Evolutionary conservation across 2,329 filamentous ascomycete genomes (phyloP).

Genomic region (Diaporthe longicolla): DNA sequence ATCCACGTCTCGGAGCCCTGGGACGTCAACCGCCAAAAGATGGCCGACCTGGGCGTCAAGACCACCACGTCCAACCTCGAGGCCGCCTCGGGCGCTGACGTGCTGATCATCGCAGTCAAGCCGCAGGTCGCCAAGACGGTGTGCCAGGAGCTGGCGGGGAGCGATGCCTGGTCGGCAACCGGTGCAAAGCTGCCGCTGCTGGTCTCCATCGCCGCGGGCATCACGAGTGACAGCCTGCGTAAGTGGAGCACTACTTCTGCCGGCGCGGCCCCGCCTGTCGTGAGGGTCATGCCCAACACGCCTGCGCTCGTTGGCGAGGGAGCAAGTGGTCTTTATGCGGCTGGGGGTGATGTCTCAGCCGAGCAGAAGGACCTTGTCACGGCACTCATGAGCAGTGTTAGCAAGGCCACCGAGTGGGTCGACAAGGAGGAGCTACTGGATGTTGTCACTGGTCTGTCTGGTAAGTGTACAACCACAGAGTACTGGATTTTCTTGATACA

Average conservation of each 20-base stretch:
- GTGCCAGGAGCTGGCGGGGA: slow-evolving; percentile 60
- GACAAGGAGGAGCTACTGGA: slow-evolving; percentile 64
- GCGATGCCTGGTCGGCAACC: slow-evolving; percentile 49
- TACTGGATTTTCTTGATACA: not conserved
- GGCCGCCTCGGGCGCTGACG: slow-evolving; percentile 58
- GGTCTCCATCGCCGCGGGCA: slow-evolving; percentile 65
- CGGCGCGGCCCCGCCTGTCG: slow-evolving; percentile 58
- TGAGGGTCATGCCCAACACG: slow-evolving; percentile 69
- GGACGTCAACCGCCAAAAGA: slow-evolving; percentile 67
- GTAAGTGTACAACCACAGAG: slow-evolving; percentile 49
- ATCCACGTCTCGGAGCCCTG: slow-evolving; percentile 65
- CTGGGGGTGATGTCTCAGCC: slow-evolving; percentile 56
- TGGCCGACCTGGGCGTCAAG: slow-evolving; percentile 60
- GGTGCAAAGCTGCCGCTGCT: slow-evolving; percentile 57
- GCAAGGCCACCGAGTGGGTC: slow-evolving; percentile 65
- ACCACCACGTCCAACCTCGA: slow-evolving; percentile 63
- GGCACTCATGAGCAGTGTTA: slow-evolving; percentile 60
- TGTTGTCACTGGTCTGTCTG: slow-evolving; percentile 65
- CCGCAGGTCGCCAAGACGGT: slow-evolving; percentile 64
- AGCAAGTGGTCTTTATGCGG: slow-evolving; percentile 62
- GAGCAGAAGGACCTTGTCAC: slow-evolving; percentile 59
- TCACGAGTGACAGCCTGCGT: slow-evolving; percentile 60
- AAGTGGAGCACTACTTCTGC: slow-evolving; percentile 57
- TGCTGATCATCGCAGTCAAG: slow-evolving; percentile 66
- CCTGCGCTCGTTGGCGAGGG: slow-evolving; percentile 66